Evolutionary conservation across 331 rosid genomes (phyloP).

Genomic region (Rosa hybrid): DNA sequence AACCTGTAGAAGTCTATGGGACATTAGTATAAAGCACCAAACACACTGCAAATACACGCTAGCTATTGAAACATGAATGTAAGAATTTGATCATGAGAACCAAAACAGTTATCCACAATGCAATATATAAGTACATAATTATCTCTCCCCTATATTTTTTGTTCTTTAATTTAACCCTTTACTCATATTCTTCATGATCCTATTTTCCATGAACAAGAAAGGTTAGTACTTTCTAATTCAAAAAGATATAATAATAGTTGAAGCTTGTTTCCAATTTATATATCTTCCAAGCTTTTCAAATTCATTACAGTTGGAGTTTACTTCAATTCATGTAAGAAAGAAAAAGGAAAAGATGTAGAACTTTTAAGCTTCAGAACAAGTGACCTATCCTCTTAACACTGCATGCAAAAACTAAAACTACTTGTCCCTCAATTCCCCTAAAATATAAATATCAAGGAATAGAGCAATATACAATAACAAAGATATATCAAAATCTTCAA

Average conservation of each 20-base stretch:
- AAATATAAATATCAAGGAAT: not conserved
- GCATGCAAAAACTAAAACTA: conserved; percentile 1
- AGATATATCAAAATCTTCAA: not conserved
- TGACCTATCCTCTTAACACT: not conserved
- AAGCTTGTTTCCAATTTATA: not conserved
- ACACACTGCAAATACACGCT: not conserved
- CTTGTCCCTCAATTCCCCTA: not conserved
- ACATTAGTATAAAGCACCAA: not conserved
- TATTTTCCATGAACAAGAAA: not conserved
- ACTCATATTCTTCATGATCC: not conserved
- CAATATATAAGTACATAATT: not conserved
- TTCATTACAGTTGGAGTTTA: not conserved
- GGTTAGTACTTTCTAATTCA: not conserved
- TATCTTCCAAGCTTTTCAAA: not conserved
- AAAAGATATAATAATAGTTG: not conserved
- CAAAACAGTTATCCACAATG: not conserved
- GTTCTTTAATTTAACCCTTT: not conserved
- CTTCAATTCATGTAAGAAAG: not conserved
- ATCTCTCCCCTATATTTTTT: not conserved
- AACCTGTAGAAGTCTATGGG: not conserved
- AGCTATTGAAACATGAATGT: not conserved
- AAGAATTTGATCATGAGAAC: not conserved
- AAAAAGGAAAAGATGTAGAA: not conserved
- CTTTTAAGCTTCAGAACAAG: not conserved
- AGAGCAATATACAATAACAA: not conserved